Percentiles rank a stretch among this genome's conserved stretches.
phyloP scores from a whole-genome alignment of 306 rosid species.

The Abrus precatorius region DNA sequence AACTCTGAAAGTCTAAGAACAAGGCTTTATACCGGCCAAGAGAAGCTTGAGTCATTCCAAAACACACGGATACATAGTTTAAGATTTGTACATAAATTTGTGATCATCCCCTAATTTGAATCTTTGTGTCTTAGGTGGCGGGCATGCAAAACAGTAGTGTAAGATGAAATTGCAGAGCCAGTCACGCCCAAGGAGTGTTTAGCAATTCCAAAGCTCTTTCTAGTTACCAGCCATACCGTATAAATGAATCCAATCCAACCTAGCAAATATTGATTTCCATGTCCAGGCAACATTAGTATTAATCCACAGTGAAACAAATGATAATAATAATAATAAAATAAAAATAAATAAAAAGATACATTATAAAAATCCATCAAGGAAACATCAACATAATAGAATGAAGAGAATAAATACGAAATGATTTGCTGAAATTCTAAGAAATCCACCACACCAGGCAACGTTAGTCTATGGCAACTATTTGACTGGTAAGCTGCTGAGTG shows the following conservation, averaged over 20 bases:
- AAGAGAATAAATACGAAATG: not conserved
- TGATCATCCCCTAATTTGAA: slow-evolving; percentile 44
- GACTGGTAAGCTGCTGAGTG: slow-evolving; percentile 24
- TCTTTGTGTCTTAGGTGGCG: slow-evolving; percentile 41
- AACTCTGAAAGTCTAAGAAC: slow-evolving; percentile 34
- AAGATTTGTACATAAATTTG: slow-evolving; percentile 44
- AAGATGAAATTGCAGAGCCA: slow-evolving; percentile 75
- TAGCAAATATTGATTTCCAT: slow-evolving; percentile 55
- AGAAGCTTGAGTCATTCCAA: slow-evolving; percentile 31
- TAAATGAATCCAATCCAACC: slow-evolving; percentile 94
- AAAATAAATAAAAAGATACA: slow-evolving; percentile 3
- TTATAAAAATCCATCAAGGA: slow-evolving; percentile 36
- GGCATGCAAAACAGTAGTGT: slow-evolving; percentile 61
- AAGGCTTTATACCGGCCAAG: slow-evolving; percentile 37
- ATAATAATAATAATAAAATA: not conserved
- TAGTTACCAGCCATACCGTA: slow-evolving; percentile 69
- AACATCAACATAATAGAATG: not conserved
- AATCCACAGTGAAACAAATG: not conserved
- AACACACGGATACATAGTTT: slow-evolving; percentile 42
- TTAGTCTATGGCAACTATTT: slow-evolving; percentile 22
- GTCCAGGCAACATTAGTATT: slow-evolving; percentile 40
- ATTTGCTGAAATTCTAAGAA: slow-evolving; percentile 36
- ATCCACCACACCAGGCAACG: slow-evolving; percentile 20
- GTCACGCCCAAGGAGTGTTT: slow-evolving; percentile 67
- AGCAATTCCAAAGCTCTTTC: slow-evolving; percentile 73